phyloP scores from a whole-genome alignment of 2,329 filamentous ascomycete genomes.

The Penicillium palitans region DNA sequence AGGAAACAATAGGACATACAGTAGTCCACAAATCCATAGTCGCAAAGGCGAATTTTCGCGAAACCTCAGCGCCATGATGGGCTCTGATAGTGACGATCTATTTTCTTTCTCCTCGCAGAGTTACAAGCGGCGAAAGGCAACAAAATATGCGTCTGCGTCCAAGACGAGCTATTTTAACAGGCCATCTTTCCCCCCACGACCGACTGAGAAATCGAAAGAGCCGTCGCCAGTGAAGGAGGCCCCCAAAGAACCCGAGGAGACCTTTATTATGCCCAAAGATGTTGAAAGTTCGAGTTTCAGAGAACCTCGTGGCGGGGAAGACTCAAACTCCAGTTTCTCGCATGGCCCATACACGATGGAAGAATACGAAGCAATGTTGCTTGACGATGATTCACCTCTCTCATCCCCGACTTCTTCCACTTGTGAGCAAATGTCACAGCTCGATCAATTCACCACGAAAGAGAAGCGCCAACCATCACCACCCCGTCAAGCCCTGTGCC shows the following conservation, averaged over 20 bases:
- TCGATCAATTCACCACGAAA: slow-evolving; percentile 10
- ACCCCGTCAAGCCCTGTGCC: slow-evolving; percentile 52
- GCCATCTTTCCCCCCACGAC: not conserved
- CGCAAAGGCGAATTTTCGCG: slow-evolving; percentile 1
- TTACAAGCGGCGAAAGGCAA: slow-evolving; percentile 22
- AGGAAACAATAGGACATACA: not conserved
- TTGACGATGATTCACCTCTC: slow-evolving; percentile 32
- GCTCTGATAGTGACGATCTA: slow-evolving; percentile 12
- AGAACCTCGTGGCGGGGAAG: slow-evolving; percentile 4
- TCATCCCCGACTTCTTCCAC: slow-evolving; percentile 30
- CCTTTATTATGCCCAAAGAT: slow-evolving; percentile 30
- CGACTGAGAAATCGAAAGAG: not conserved
- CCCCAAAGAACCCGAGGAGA: slow-evolving; percentile 12
- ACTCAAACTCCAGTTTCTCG: slow-evolving; percentile 32
- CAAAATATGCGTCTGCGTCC: slow-evolving; percentile 19
- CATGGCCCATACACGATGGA: slow-evolving; percentile 26
- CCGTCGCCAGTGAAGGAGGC: not conserved
- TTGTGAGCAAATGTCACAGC: slow-evolving; percentile 19
- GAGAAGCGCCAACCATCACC: slow-evolving; percentile 11
- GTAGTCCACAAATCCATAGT: slow-evolving; percentile 13
- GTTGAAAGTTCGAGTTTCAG: slow-evolving; percentile 20
- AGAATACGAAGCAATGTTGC: slow-evolving; percentile 12
- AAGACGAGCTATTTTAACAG: slow-evolving; percentile 17
- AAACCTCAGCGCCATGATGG: slow-evolving; percentile 14
- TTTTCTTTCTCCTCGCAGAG: slow-evolving; percentile 10